A percentile compares a stretch with the other conserved stretches of the same genome.
These are phyloP conservation scores for Carex scoparia DNA, from an alignment of 176 grass and related monocot genomes.

Conservation along the genomic window DNA sequence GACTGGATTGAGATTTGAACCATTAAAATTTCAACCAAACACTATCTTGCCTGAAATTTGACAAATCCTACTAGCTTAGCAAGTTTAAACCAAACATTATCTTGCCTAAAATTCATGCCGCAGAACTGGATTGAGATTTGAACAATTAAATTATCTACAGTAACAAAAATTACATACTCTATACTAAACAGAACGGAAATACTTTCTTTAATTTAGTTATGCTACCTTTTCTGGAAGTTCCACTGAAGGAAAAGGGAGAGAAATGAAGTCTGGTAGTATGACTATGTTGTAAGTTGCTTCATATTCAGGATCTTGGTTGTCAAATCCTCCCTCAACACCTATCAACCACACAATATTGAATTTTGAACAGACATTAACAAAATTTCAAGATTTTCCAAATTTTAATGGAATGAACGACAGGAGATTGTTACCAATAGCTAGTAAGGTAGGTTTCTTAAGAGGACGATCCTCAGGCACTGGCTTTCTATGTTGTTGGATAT, in stretches of 20 bases:
- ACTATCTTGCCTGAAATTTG: not conserved
- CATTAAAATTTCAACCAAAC: not conserved
- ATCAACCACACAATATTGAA: conserved; percentile 18
- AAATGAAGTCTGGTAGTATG: conserved; percentile 76
- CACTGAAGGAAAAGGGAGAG: conserved; percentile 86
- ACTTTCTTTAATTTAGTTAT: not conserved
- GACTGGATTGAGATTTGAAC: not conserved
- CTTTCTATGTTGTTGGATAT: conserved; percentile 73
- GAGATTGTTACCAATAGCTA: conserved; percentile 63
- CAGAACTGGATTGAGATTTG: not conserved
- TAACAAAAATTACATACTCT: not conserved
- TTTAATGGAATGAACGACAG: not conserved
- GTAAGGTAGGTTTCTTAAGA: conserved; percentile 84
- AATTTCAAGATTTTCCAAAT: not conserved
- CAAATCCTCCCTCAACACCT: conserved; percentile 93
- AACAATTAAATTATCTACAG: not conserved
- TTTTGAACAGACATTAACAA: not conserved
- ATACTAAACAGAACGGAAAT: not conserved
- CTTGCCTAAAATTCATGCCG: not conserved
- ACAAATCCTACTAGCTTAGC: not conserved
- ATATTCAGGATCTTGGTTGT: conserved; percentile 86
- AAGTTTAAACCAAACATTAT: not conserved
- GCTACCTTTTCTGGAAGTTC: conserved; percentile 95
- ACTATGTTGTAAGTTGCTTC: conserved; percentile 61
- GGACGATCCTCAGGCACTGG: conserved; percentile 61